A percentile compares a stretch with the other conserved stretches of the same genome.
Evolutionary conservation across 805 yeast species (phyloP).

Genomic region (Cyberlindnera euphorbiiphila): DNA sequence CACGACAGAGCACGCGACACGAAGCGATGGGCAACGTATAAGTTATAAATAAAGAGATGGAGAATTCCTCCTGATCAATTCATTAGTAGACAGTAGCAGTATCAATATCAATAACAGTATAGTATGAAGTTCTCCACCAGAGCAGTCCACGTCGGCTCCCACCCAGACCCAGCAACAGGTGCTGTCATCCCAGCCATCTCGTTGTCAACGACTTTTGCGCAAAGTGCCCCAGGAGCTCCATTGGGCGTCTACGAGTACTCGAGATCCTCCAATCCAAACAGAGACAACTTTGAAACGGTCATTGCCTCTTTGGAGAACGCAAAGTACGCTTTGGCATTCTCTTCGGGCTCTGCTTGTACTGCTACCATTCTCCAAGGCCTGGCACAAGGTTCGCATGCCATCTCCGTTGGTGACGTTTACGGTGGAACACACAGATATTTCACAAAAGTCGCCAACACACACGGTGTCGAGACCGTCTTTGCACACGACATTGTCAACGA

Average conservation of each 20-base stretch:
- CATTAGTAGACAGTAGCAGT: too few species aligned
- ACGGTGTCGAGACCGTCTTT: constrained; percentile 68
- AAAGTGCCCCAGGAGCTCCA: constrained; percentile 71
- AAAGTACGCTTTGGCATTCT: constrained; percentile 68
- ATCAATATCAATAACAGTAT: too few species aligned
- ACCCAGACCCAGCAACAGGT: constrained; percentile 68
- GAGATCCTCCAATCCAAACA: constrained; percentile 82
- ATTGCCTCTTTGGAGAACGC: constrained; percentile 78
- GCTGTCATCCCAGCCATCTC: constrained; percentile 86
- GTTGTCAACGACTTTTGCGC: constrained; percentile 81
- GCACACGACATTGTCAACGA: constrained; percentile 61
- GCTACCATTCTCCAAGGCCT: constrained; percentile 72
- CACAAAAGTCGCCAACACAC: constrained; percentile 78
- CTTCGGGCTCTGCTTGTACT: constrained; percentile 86
- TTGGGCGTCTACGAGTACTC: constrained; percentile 80
- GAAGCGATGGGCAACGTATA: neutral
- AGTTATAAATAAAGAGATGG: neutral
- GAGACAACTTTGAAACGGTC: constrained; percentile 74
- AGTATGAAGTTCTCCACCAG: constrained; percentile 55
- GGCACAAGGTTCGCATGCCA: constrained; percentile 67
- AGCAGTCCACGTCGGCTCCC: constrained; percentile 83
- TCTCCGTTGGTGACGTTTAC: constrained; percentile 81
- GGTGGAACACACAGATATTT: constrained; percentile 92
- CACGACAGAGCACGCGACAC: constrained; percentile 4
- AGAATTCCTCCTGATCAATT: too few species aligned